These are phyloP conservation scores for Alternaria metachromatica DNA, from an alignment of 2,329 filamentous ascomycete genomes.

Conservation along the genomic window DNA sequence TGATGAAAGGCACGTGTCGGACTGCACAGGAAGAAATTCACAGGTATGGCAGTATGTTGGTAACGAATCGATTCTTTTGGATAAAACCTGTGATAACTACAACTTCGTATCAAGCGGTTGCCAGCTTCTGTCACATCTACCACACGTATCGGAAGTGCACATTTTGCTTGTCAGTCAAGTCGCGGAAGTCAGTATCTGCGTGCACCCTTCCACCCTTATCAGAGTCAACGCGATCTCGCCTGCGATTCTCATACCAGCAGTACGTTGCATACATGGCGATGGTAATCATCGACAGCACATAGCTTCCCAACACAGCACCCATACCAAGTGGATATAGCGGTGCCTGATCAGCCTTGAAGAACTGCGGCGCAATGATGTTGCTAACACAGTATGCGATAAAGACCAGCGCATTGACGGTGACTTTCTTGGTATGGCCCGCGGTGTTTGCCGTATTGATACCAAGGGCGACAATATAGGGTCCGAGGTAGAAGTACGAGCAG, in stretches of 20 bases:
- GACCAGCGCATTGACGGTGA: constrained; percentile 44
- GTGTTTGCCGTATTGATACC: constrained; percentile 23
- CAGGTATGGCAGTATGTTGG: not conserved
- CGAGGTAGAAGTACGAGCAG: constrained; percentile 32
- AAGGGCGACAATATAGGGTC: constrained; percentile 18
- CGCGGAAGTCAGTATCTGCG: constrained; percentile 42
- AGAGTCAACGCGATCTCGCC: constrained; percentile 16
- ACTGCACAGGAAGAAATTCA: not conserved
- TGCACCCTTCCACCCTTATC: constrained; percentile 20
- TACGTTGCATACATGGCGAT: constrained; percentile 38
- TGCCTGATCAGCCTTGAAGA: constrained; percentile 47
- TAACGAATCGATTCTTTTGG: not conserved
- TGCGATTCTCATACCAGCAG: constrained; percentile 42
- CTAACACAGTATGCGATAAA: constrained; percentile 50
- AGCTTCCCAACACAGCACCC: constrained; percentile 16
- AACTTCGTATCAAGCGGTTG: not conserved
- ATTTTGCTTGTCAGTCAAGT: constrained; percentile 48
- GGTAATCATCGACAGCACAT: constrained; percentile 31
- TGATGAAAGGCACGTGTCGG: too few species aligned
- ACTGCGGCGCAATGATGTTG: constrained; percentile 52
- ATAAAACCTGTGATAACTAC: not conserved
- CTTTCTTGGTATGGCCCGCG: constrained; percentile 49
- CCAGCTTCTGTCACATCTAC: not conserved
- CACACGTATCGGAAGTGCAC: constrained; percentile 26
- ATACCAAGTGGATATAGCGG: constrained; percentile 34